Base-by-base conservation (phyloP, 1,284 basidiomycete species). In the Phylloporus sp. region DNA sequence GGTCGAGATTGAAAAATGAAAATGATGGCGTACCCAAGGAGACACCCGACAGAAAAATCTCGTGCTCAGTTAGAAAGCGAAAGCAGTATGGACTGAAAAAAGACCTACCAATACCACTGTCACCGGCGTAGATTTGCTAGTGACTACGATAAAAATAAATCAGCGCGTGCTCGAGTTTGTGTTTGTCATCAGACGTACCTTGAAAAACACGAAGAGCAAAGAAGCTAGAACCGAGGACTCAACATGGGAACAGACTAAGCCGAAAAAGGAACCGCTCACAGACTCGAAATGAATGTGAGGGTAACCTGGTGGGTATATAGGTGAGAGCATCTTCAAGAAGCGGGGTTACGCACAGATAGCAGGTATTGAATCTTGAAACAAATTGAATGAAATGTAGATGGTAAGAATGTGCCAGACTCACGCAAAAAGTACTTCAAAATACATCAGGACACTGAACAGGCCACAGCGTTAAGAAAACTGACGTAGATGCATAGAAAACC, bases 401-500 rank as follows among this genome's bases (percentile, higher is more conserved):
- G 55, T 49, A 23, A 61, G 57, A 62, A 63, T 43, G 12, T 10
- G 15, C 11, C 11, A 52, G 6, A 71, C 82, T 77, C 67, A 84
- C 82, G 60, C 82, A 75, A 62, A 84, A 82, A 17, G 81, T 77
- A 49, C 82, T 84, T 29, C 39, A 14, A 37, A 65, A 65, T 29
- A 41, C 2, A 43, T 70, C 55, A 71, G 64, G 56, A 43, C 65
- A 39, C 17, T 41, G 5, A 10, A 45, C 12, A 3, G 5, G 12
- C 7, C 11, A n/a, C 12, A 1, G 20, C n/a, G 19, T 6, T 3
- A 15, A 17, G 23, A 37, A 25, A 14, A 65, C 79, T 72, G 69
- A 84, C 83, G 71, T 76, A n/a, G 81, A 80, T 5, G 80, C 80
- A 25, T 74, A 69, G 39, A 84, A 70, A 27, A 74, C 60, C 1